These are phyloP conservation scores for Pseudozyma sp. DNA, from an alignment of 1,284 basidiomycete genomes.

Conservation along the genomic window DNA sequence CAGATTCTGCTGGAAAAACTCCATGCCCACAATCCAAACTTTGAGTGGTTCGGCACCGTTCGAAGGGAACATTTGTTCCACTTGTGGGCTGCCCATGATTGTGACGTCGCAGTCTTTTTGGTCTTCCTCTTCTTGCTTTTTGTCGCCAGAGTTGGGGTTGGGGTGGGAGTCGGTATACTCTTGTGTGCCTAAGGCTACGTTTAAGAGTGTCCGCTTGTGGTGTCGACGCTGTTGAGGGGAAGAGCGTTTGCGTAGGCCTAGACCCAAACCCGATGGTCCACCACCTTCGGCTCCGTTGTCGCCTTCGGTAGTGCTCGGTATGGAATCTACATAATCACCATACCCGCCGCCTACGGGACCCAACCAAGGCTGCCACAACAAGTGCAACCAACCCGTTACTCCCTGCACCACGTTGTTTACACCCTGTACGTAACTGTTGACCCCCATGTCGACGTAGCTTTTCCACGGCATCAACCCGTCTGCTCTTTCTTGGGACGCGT, in stretches of 20 bases:
- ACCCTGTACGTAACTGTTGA: not conserved
- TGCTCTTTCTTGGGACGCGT: not conserved
- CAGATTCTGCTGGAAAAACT: constrained; percentile 43
- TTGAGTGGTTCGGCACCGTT: constrained; percentile 22
- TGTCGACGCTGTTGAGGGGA: not conserved
- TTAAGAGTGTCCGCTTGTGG: not conserved
- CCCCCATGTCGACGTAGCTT: constrained; percentile 11
- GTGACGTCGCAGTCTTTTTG: constrained; percentile 13
- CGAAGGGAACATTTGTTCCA: constrained; percentile 34
- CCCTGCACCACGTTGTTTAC: not conserved
- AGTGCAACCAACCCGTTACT: too few species aligned
- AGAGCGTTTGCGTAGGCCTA: not conserved
- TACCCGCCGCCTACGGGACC: too few species aligned
- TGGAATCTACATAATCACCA: too few species aligned
- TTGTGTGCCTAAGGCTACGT: too few species aligned
- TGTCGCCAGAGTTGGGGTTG: not conserved
- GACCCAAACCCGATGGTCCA: not conserved
- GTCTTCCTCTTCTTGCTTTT: not conserved
- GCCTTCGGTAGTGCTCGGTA: too few species aligned
- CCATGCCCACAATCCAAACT: constrained; percentile 32
- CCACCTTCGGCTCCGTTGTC: too few species aligned
- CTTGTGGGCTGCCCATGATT: constrained; percentile 24
- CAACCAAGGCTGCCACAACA: too few species aligned
- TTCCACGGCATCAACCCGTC: constrained; percentile 5
- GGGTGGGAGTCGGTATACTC: too few species aligned